Evolutionary conservation across 2,329 filamentous ascomycete genomes (phyloP), one percentile per base, ranked within the genome.

Genomic region (Cylindrodendrum hubeiense): DNA sequence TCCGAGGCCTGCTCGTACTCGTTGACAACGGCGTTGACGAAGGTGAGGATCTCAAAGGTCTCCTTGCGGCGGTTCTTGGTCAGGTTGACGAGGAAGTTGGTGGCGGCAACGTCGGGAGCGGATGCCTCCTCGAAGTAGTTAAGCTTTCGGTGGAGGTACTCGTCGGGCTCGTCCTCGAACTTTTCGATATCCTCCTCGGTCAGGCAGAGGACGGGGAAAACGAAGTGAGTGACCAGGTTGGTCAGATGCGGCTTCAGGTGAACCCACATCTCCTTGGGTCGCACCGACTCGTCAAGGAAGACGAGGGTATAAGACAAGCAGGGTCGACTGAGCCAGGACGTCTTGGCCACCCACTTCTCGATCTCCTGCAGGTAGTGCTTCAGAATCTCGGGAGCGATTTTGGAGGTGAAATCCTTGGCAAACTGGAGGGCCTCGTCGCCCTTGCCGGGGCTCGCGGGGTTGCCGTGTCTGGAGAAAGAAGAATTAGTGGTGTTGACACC

Each of bases 101-200:
- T 98, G 4, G 96, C 96, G 3, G 96, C 93, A 62, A 98, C 93
- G 78, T 98, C 96, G 7, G 96, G 96, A 17, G 96, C 91, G 0
- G 95, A 97, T 5, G 97, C 93, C 77, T 99, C 96, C 80, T 99
- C 96, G 78, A 97, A 99, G 77, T 95, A 98, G 81, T 98, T 99
- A 65, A 99, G 86, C 80, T 98, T 98, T 61, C 96, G 90, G 83
- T 99, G 96, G 43, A 99, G 89, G 78, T 98, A 99, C 80, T 99
- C 96, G 67, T 96, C 93, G 5, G 96, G 96, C 76, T 99, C 94
- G 13, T 95, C 92, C 77, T 97, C 90, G 77, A 99, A 99, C 71
- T 97, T 90, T 79, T 97, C 94, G 53, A 98, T 87, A 74, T 99
- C 96, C 66, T 98, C 95, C 68, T 95, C 90, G 21, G 92, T 93